Conservation (phyloP, 805 yeast species). For the Candida dendrica region DNA sequence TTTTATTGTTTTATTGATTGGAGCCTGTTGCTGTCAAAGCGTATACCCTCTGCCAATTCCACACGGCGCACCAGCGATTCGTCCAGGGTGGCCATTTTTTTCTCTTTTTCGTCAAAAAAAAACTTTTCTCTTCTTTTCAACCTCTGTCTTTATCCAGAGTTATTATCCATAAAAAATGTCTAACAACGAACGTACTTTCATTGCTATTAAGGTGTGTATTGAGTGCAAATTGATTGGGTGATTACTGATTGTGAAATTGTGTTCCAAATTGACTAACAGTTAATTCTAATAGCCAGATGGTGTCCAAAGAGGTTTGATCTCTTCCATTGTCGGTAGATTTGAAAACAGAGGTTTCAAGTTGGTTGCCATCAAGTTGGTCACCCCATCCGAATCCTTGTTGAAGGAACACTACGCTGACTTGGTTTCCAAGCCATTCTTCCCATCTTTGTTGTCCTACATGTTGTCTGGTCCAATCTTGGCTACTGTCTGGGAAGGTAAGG, state of each 20-base stretch:
- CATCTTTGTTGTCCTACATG: conserved; percentile 94
- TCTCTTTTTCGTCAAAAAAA: neutral
- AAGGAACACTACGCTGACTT: conserved; percentile 95
- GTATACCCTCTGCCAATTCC: too few species aligned
- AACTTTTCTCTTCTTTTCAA: neutral
- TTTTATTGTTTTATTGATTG: too few species aligned
- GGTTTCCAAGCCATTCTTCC: conserved; percentile 95
- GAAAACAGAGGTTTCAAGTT: conserved; percentile 97
- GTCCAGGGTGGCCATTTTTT: too few species aligned
- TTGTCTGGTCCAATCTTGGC: conserved; percentile 97
- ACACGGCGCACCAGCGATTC: too few species aligned
- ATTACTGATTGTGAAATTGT: too few species aligned
- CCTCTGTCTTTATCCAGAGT: too few species aligned
- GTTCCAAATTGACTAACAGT: neutral
- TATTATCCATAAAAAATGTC: too few species aligned
- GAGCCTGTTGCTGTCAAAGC: too few species aligned
- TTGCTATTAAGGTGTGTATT: conserved; percentile 55
- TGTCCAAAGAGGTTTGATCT: conserved; percentile 96
- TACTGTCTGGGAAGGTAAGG: conserved; percentile 99
- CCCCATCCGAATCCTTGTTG: conserved; percentile 81
- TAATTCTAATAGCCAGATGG: conserved; percentile 92
- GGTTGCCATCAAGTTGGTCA: conserved; percentile 87
- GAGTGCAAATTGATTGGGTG: neutral
- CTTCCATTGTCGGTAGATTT: conserved; percentile 86
- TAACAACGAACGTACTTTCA: conserved; percentile 75